A percentile compares a stretch with the other conserved stretches of the same genome.
Conservation (phyloP, 83 land plant species). For the Thuja plicata region DNA sequence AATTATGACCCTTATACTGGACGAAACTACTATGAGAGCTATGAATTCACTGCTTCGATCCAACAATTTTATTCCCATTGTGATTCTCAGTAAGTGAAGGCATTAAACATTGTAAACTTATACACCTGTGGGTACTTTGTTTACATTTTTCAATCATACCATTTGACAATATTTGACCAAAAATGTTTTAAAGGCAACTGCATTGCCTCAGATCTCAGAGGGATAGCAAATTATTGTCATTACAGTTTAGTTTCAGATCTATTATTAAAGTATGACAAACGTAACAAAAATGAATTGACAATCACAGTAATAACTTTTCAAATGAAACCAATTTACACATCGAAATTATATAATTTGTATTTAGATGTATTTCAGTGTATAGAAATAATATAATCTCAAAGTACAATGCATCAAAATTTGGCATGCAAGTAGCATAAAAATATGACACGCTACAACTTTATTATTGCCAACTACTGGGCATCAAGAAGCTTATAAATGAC, state of each 20-base stretch:
- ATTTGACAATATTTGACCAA: background rate
- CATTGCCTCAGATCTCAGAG: background rate
- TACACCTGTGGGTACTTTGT: background rate
- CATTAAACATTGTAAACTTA: background rate
- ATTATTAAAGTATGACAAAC: background rate
- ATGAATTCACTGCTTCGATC: background rate
- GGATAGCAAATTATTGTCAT: background rate
- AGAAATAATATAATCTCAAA: background rate
- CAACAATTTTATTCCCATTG: background rate
- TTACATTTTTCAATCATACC: background rate
- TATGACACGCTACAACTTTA: background rate
- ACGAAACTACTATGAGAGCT: background rate
- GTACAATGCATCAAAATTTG: background rate
- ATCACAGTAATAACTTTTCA: background rate
- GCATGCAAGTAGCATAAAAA: background rate
- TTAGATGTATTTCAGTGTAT: background rate
- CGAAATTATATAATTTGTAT: background rate
- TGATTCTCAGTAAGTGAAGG: background rate
- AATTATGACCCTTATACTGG: background rate
- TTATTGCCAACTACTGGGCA: background rate
- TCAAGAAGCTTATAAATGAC: conserved; percentile 1
- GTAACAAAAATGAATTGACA: background rate
- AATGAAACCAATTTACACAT: background rate
- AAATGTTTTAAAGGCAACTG: background rate
- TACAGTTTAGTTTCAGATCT: background rate